A percentile compares a stretch with the other conserved stretches of the same genome.
Evolutionary conservation across 805 yeast species (phyloP).

Genomic region (Wickerhamiella brachini): DNA sequence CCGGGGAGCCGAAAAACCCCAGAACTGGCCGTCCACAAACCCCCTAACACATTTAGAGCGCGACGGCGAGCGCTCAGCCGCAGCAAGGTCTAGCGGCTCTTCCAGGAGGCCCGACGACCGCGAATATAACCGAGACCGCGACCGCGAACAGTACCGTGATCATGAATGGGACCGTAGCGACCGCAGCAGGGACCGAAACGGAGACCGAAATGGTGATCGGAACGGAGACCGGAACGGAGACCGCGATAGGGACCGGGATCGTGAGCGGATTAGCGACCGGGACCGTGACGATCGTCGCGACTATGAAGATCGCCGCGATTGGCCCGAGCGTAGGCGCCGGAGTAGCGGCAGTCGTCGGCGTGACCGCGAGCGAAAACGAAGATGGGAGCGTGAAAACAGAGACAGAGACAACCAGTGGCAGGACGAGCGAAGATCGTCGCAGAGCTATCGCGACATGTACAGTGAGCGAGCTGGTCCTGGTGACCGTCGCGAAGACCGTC

Average conservation of each 20-base stretch:
- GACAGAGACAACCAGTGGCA: slow-evolving; percentile 3
- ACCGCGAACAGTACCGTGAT: not conserved
- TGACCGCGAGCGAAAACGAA: not conserved
- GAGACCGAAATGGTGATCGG: not conserved
- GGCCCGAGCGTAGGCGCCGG: not conserved
- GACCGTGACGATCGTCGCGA: not conserved
- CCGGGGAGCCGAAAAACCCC: not conserved
- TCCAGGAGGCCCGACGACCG: not conserved
- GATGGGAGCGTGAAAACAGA: not conserved
- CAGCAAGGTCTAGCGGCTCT: not conserved
- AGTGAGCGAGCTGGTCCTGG: not conserved
- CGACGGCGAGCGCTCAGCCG: not conserved
- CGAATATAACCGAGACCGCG: slow-evolving; percentile 1
- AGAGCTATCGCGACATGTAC: not conserved
- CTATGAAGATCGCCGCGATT: not conserved
- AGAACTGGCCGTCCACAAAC: not conserved
- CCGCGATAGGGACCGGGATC: slow-evolving; percentile 2
- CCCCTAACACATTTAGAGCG: not conserved
- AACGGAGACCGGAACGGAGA: slow-evolving; percentile 9
- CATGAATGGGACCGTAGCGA: slow-evolving; percentile 9
- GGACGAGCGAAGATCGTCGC: not conserved
- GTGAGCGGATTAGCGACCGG: not conserved
- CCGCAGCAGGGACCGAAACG: slow-evolving; percentile 1
- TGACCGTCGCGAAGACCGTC: not conserved
- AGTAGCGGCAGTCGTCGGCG: not conserved